Evolutionary conservation across 2,329 filamentous ascomycete species (phyloP).

Genomic region (Alternaria sp.): DNA sequence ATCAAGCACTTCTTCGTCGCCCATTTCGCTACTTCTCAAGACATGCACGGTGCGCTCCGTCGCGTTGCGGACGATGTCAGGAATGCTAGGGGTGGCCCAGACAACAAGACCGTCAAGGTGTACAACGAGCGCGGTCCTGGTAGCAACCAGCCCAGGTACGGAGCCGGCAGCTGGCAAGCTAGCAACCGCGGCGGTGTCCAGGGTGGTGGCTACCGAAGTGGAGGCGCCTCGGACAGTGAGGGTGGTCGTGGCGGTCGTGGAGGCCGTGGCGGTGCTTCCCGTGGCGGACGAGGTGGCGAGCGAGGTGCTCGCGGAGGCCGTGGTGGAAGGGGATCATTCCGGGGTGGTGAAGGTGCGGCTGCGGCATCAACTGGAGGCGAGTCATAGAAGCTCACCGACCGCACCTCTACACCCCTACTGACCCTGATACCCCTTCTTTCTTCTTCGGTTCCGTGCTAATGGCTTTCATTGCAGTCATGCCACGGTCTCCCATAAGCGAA

Average conservation of each 20-base stretch:
- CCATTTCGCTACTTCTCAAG: slow-evolving; percentile 80
- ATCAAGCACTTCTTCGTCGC: slow-evolving; percentile 85
- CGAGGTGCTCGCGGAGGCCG: slow-evolving; percentile 55
- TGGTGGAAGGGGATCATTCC: slow-evolving; percentile 42
- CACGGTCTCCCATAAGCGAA: neutral
- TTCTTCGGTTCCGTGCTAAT: slow-evolving; percentile 28
- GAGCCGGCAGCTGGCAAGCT: slow-evolving; percentile 68
- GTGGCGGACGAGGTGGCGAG: slow-evolving; percentile 63
- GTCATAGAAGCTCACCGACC: slow-evolving; percentile 38
- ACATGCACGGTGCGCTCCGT: slow-evolving; percentile 81
- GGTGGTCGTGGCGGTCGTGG: slow-evolving; percentile 67
- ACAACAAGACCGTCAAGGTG: slow-evolving; percentile 82
- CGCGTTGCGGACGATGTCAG: slow-evolving; percentile 80
- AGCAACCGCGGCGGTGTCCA: slow-evolving; percentile 70
- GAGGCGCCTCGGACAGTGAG: slow-evolving; percentile 78
- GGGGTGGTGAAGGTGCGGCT: slow-evolving; percentile 47
- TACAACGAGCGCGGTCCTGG: slow-evolving; percentile 72
- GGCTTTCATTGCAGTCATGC: slow-evolving; percentile 12
- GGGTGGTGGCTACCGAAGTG: slow-evolving; percentile 84
- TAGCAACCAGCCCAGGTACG: slow-evolving; percentile 55
- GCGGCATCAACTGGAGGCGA: slow-evolving; percentile 50
- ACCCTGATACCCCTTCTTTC: slow-evolving; percentile 46
- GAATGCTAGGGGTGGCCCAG: slow-evolving; percentile 75
- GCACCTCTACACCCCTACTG: slow-evolving; percentile 26
- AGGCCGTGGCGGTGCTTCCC: slow-evolving; percentile 57